Evolutionary conservation across 2,329 filamentous ascomycete genomes (phyloP), one percentile per base, ranked within the genome.

Genomic region (Colletotrichum costaricense): DNA sequence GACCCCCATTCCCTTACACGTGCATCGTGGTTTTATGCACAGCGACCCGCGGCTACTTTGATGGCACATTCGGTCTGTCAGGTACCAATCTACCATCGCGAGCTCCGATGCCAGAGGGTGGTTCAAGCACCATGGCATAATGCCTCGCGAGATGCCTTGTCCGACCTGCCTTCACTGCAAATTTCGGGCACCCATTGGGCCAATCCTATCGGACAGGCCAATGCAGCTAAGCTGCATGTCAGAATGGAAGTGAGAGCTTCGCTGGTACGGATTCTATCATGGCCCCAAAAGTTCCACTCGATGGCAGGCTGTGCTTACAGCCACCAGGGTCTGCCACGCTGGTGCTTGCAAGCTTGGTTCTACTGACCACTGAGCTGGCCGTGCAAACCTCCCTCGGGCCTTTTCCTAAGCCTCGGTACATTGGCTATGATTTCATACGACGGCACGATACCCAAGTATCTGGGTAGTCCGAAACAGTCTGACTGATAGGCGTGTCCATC

Each of bases 261-360:
- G 67, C 49, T 71, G 67, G 67, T 62, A 62, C 35, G 38, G 38
- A 42, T 42, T 42, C 38, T 30, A 35, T 60, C 38, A 35, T 26
- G 46, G 59, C 38, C 42, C 55, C 55, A 69, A 72, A 70, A 42
- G 55, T 73, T 38, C 70, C 70, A 56, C 62, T 60, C 33, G 38
- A 66, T 70, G 70, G 72, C n/a, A 49, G 68, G 72, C 72, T 67
- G 68, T 74, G 72, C 72, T 74, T 62, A 74, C 52, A 33, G 62
- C 66, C 28, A 24, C 64, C 55, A 6, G 26, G 38, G 22, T 24
- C 54, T 24, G 24, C 49, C 57, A 63, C 28, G 60, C 24, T 52
- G 55, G 60, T 49, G 35, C 59, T 19, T 19, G 16, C 16, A 55
- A 24, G n/a, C 30, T 19, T 66, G 70, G 35, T 58, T 56, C 33